A percentile compares a stretch with the other conserved stretches of the same genome.
phyloP scores from a whole-genome alignment of 176 grass and related monocot species.

The Oryza australiensis region DNA sequence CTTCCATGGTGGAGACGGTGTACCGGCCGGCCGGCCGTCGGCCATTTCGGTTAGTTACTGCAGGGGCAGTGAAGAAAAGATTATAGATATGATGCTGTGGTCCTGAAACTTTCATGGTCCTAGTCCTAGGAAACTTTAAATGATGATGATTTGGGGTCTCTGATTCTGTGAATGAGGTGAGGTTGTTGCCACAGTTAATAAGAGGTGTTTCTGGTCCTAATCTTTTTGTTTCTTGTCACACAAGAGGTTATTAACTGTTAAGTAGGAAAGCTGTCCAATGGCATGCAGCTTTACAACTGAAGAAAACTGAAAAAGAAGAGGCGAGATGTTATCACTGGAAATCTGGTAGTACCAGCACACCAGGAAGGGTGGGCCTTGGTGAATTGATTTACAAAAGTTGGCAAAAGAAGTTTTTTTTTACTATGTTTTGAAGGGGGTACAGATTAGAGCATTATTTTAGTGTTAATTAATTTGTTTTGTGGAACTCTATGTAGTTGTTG shows the following conservation, averaged over 20 bases:
- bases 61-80: not conserved
- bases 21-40: not conserved
- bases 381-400: not conserved
- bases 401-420: not conserved
- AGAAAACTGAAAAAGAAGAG: not conserved
- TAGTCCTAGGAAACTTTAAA: constrained; percentile 14
- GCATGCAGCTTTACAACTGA: not conserved
- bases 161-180: not conserved
- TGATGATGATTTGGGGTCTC: not conserved
- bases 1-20: not conserved
- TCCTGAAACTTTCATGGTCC: constrained; percentile 5
- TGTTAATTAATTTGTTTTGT: not conserved
- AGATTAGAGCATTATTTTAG: not conserved
- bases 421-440: not conserved
- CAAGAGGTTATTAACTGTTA: not conserved
- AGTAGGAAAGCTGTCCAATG: not conserved
- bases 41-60: not conserved
- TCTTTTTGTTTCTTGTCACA: not conserved
- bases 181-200: constrained; percentile 10
- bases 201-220: not conserved
- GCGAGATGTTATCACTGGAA: not conserved
- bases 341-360: not conserved
- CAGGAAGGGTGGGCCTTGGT: not conserved
- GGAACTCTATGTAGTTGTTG: not conserved
- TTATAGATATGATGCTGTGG: not conserved